Conservation (phyloP, 371 early-diverging fungal genomes). For the Haplosporangium sp. region DNA sequence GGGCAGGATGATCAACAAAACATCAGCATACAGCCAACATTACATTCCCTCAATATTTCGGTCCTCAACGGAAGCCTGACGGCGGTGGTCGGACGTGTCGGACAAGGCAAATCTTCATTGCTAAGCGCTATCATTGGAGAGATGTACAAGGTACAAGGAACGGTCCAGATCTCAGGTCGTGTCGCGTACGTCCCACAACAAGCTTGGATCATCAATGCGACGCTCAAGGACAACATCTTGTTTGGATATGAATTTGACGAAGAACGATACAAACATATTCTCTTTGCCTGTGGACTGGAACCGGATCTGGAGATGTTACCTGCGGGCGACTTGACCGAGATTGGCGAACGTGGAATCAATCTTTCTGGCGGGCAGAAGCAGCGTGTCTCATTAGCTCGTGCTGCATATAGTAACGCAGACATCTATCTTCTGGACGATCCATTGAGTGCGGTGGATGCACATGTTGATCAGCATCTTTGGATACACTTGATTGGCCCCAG, state of each 20-base stretch:
- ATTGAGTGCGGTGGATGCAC: slow-evolving; percentile 71
- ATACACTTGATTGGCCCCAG: slow-evolving; percentile 75
- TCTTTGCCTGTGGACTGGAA: slow-evolving; percentile 74
- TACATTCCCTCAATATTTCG: slow-evolving; percentile 72
- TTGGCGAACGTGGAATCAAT: slow-evolving; percentile 94
- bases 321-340: slow-evolving; percentile 88
- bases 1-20: slow-evolving; percentile 61
- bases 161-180: slow-evolving; percentile 74
- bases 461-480: slow-evolving; percentile 73
- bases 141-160: slow-evolving; percentile 77
- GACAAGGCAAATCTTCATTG: slow-evolving; percentile 87
- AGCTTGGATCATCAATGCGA: slow-evolving; percentile 94
- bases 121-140: slow-evolving; percentile 88
- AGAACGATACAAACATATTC: slow-evolving; percentile 74
- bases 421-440: slow-evolving; percentile 64
- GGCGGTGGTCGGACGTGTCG: slow-evolving; percentile 88
- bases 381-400: slow-evolving; percentile 75
- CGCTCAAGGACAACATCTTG: slow-evolving; percentile 90
- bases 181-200: slow-evolving; percentile 92
- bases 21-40: slow-evolving; percentile 65
- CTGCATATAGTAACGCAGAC: slow-evolving; percentile 63
- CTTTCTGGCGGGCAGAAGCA: slow-evolving; percentile 88
- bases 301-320: slow-evolving; percentile 83
- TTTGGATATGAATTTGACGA: slow-evolving; percentile 87
- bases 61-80: slow-evolving; percentile 70